Percentiles rank a stretch among this genome's conserved stretches.
phyloP scores from a whole-genome alignment of 768 basidiomycete genomes.

The Boletus rubroflammeus region DNA sequence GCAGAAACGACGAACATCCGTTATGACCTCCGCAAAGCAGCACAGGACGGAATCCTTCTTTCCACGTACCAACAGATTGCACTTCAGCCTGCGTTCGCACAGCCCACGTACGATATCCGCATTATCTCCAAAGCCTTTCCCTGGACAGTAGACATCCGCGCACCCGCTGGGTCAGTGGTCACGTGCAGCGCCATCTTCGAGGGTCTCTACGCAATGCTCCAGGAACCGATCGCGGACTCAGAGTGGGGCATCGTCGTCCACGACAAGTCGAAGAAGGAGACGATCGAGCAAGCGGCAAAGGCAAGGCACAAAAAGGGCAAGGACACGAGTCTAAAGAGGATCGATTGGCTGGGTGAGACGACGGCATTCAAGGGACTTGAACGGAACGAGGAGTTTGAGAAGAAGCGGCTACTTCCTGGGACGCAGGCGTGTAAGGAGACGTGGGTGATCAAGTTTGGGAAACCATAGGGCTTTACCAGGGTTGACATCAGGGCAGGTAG shows the following conservation, averaged over 20 bases:
- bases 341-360: conserved; percentile 61
- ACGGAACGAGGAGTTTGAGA: conserved; percentile 54
- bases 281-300: conserved; percentile 49
- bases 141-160: conserved; percentile 58
- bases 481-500: background rate
- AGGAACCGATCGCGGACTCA: conserved; percentile 55
- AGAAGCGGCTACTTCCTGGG: conserved; percentile 48
- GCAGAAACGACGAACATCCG: conserved; percentile 47
- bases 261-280: conserved; percentile 42
- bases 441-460: conserved; percentile 54
- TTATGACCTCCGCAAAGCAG: conserved; percentile 46
- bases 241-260: conserved; percentile 59
- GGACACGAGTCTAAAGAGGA: conserved; percentile 44
- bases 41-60: conserved; percentile 39
- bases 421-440: conserved; percentile 44
- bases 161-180: conserved; percentile 26
- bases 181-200: conserved; percentile 58
- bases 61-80: conserved; percentile 41
- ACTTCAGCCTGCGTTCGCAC: conserved; percentile 36
- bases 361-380: conserved; percentile 63
- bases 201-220: conserved; percentile 45
- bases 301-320: conserved; percentile 39
- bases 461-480: conserved; percentile 13
- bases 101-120: conserved; percentile 37
- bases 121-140: conserved; percentile 62